Evolutionary conservation across 441 rosid species (phyloP), one percentile per base, ranked within the genome.

Genomic region (Syzygium malaccense): DNA sequence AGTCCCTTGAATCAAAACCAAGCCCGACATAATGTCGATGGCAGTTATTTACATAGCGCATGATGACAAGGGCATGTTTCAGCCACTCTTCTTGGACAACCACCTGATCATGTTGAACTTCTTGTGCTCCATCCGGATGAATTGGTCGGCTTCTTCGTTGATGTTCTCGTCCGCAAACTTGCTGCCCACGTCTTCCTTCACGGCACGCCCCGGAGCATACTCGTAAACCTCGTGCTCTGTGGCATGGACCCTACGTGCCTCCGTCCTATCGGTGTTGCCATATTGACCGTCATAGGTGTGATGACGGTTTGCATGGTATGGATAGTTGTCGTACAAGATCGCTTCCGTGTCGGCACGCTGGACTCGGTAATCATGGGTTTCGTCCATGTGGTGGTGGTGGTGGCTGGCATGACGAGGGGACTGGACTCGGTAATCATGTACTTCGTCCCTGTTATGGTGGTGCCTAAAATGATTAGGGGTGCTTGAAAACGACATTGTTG

Each of bases 101-200:
- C n/a, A 41, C 85, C n/a, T 88, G 87, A 3, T 14, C 17, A 64
- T 26, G 45, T 55, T 87, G 85, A 96, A 95, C 93, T 90, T 93
- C 86, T 49, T 88, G 83, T 97, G 99, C 92, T 95, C 91, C 6
- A 91, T 68, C 91, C 62, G 87, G 86, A 95, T 95, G 71, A 95
- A 97, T 26, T 93, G 92, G 57, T 95, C 97, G 51, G 99, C 96
- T 88, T 91, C 96, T 55, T 62, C 88, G 87, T 97, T 92, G 37
- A 97, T 91, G 86, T 90, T 91, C 85, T 92, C 92, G 49, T 75
- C 18, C 9, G 90, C 54, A 85, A 79, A 32, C 45, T 66, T 3
- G 28, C 51, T 10, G n/a, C 51, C 1, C 51, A 56, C 41, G 33
- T 58, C 54, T 28, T 57, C 57, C 89, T 71, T 88, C n/a, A 37